Conservation (phyloP, 2,329 filamentous ascomycete genomes). For the Aspergillus brunneoviolaceus region DNA sequence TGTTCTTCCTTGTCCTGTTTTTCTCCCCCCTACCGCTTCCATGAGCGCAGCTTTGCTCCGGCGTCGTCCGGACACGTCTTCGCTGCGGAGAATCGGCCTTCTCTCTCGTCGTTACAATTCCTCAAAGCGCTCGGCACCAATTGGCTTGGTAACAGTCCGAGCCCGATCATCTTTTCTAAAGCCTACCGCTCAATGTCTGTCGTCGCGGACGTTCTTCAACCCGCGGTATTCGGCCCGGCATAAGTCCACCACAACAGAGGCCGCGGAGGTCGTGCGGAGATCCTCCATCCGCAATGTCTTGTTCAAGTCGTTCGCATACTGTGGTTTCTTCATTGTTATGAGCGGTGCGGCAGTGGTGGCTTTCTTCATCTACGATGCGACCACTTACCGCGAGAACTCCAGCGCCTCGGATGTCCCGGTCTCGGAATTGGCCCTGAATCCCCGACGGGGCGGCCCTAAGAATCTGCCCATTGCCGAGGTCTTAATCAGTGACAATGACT, state of each 20-base stretch:
- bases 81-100: slow-evolving; percentile 28
- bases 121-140: slow-evolving; percentile 13
- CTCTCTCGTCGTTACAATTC: slow-evolving; percentile 22
- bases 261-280: slow-evolving; percentile 25
- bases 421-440: slow-evolving; percentile 78
- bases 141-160: slow-evolving; percentile 18
- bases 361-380: slow-evolving; percentile 93
- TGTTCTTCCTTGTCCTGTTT: not conserved
- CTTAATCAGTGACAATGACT: slow-evolving; percentile 86
- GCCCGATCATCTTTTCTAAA: slow-evolving; percentile 22
- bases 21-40: slow-evolving; percentile 12
- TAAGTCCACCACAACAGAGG: slow-evolving; percentile 31
- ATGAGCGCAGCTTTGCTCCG: slow-evolving; percentile 36
- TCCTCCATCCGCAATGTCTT: slow-evolving; percentile 51
- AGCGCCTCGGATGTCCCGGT: slow-evolving; percentile 72
- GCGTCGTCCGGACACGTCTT: slow-evolving; percentile 28
- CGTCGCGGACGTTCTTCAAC: slow-evolving; percentile 21
- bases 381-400: slow-evolving; percentile 76
- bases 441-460: slow-evolving; percentile 83
- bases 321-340: slow-evolving; percentile 74
- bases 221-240: slow-evolving; percentile 30
- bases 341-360: slow-evolving; percentile 68
- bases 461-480: slow-evolving; percentile 89
- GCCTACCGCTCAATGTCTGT: slow-evolving; percentile 24
- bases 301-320: slow-evolving; percentile 67